phyloP scores from a whole-genome alignment of 768 basidiomycete genomes.

The Lentinula sp. region DNA sequence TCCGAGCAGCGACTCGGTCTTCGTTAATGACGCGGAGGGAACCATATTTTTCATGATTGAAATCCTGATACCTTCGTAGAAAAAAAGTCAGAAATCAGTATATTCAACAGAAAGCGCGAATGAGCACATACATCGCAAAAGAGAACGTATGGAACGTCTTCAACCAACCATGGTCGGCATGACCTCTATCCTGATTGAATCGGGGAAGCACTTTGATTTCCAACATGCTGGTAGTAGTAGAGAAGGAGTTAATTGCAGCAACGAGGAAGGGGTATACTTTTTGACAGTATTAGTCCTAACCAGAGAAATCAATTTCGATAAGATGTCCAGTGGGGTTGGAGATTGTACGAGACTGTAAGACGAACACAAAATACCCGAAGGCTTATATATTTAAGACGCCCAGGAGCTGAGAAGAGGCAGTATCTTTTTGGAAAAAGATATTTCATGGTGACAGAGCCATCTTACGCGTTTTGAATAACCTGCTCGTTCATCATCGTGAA shows the following conservation, averaged over 20 bases:
- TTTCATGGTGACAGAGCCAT: not conserved
- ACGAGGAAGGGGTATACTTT: too few species aligned
- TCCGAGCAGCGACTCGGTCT: conserved; percentile 69
- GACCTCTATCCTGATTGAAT: conserved; percentile 57
- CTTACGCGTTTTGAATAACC: not conserved
- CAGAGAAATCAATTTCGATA: too few species aligned
- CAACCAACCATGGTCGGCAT: conserved; percentile 81
- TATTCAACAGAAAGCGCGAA: not conserved
- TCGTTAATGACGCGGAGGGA: conserved; percentile 88
- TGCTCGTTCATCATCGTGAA: not conserved
- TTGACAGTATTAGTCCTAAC: too few species aligned
- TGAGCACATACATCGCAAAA: conserved; percentile 52
- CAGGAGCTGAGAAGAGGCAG: not conserved
- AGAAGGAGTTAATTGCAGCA: not conserved
- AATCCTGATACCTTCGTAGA: conserved; percentile 51
- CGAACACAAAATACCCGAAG: not conserved
- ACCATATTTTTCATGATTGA: conserved; percentile 56
- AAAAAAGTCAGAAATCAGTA: conserved; percentile 7
- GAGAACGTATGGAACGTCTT: conserved; percentile 86
- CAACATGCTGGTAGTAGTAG: not conserved
- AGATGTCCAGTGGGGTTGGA: too few species aligned
- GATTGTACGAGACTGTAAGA: not conserved
- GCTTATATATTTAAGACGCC: not conserved
- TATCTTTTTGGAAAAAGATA: not conserved
- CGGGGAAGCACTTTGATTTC: conserved; percentile 34